A percentile compares a stretch with the other conserved stretches of the same genome.
Evolutionary conservation across 2,329 filamentous ascomycete genomes (phyloP).

Genomic region (Thielaviopsis punctulata): DNA sequence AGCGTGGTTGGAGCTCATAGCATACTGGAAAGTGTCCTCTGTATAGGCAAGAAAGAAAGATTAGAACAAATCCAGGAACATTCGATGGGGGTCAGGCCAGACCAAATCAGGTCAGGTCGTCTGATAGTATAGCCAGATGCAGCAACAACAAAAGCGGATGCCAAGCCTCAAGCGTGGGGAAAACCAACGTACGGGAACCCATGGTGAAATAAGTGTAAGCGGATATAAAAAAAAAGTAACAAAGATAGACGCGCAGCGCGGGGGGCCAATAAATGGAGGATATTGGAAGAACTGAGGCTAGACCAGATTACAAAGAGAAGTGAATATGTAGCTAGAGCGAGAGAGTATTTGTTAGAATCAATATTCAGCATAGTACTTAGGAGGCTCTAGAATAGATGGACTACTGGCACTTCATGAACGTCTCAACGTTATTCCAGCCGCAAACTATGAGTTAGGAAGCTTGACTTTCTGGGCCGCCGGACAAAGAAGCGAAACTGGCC

Average conservation of each 20-base stretch:
- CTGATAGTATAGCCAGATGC: background rate
- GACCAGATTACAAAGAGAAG: background rate
- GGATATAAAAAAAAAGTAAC: background rate
- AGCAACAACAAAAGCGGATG: background rate
- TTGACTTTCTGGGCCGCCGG: no score
- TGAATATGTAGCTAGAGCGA: background rate
- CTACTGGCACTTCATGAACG: no score
- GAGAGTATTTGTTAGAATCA: background rate
- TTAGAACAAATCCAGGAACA: background rate
- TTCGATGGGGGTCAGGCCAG: background rate
- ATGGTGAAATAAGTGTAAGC: background rate
- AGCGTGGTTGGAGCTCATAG: slow-evolving; percentile 49
- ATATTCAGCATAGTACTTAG: no score
- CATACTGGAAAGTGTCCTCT: slow-evolving; percentile 43
- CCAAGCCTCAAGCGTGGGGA: background rate
- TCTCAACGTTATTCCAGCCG: no score
- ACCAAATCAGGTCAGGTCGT: background rate
- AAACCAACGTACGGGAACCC: background rate
- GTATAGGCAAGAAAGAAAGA: slow-evolving; percentile 9
- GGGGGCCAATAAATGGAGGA: background rate
- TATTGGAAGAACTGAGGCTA: background rate
- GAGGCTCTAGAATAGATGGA: no score
- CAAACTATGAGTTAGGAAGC: no score
- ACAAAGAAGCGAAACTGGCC: no score
- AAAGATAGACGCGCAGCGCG: background rate